Evolutionary conservation across 225 moss, liverwort and hornwort genomes (phyloP).

Genomic region (Thuidium tamariscinum): DNA sequence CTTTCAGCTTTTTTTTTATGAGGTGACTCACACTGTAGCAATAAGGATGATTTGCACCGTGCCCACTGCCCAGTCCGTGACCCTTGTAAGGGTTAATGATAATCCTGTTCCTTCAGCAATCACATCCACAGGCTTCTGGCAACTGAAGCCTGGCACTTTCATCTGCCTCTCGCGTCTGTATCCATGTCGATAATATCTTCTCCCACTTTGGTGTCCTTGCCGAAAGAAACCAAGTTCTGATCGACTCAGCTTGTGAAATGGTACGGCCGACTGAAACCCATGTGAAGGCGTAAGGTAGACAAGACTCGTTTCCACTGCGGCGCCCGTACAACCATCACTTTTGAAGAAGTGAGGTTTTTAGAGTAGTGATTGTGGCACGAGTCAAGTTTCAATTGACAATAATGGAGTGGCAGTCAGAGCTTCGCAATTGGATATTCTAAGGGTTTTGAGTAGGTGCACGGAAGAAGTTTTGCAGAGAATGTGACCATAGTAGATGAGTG

Average conservation of each 20-base stretch:
- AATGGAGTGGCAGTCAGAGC: not conserved
- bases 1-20: too few species aligned
- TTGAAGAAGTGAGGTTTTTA: not conserved
- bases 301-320: not conserved
- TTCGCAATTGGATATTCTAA: not conserved
- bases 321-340: not conserved
- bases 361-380: not conserved
- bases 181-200: not conserved
- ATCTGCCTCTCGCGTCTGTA: not conserved
- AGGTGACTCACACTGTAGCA: too few species aligned
- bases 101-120: not conserved
- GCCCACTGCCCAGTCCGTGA: rapidly evolving
- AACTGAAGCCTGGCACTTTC: too few species aligned
- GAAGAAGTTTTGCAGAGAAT: not conserved
- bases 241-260: too few species aligned
- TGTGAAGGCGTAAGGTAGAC: not conserved
- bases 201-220: not conserved
- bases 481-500: not conserved
- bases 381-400: not conserved
- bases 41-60: rapidly evolving
- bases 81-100: not conserved
- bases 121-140: not conserved
- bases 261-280: not conserved
- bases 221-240: not conserved
- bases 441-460: not conserved